Evolutionary conservation across 768 basidiomycete species (phyloP), one percentile per base, ranked within the genome.

Genomic region (Collybiopsis luxurians): DNA sequence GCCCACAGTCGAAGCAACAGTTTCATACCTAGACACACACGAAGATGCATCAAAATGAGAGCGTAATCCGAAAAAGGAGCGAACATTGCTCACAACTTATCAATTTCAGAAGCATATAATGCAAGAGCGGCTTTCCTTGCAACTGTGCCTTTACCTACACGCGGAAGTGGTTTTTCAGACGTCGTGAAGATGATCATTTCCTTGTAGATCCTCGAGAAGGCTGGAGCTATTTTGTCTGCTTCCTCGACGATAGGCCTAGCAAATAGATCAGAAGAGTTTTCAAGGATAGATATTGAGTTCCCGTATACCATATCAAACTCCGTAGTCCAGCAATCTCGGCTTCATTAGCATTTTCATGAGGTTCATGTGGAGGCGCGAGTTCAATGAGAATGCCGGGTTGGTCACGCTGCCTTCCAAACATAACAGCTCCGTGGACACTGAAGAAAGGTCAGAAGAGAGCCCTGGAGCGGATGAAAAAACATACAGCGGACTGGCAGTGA

Each of bases 121-220:
- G 60, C 60, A 38, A 83, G 51, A 0, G 77, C 74, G 2, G 73
- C 72, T 56, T 79, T 78, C 52, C 77, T 73, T 47, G 72, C 73
- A 6, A 80, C 70, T 0, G 79, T 81, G 1, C 79, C 78, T 63
- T 84, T 85, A 0, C 71, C 73, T 3, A 77, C 67, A 21, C 76
- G 75, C 23, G 73, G 64, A 54, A 83, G 69, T 0, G 78, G 80
- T 23, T 73, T 73, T 17, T 64, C 61, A 5, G 64, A 63, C 7
- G 57, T 48, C 0, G 79, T 69, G 13, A 82, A 69, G 40, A 83
- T 47, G 39, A 83, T 75, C 73, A 83, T 76, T 60, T 84, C 78
- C 53, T 79, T 79, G 65, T 80, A 80, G 6, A 81, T 71, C 13
- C 73, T 68, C 53, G 75, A 77, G 53, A 75, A 79, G 2, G 67